A percentile compares a stretch with the other conserved stretches of the same genome.
Conservation (phyloP, 352 stramenopile genomes). For the Phytophthora meadii region DNA sequence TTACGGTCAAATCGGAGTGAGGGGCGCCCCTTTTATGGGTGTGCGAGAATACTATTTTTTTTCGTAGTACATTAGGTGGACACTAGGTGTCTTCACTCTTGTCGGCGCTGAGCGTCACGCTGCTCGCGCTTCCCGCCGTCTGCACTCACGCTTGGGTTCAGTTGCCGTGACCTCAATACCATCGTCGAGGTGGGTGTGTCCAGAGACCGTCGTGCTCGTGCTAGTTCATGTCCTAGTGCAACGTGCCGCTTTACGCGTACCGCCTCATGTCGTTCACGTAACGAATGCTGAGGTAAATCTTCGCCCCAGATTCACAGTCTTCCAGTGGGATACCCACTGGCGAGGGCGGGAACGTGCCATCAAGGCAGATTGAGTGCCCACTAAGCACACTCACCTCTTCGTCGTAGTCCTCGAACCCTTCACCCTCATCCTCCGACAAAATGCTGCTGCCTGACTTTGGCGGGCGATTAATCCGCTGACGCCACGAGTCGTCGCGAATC, state of each 20-base stretch:
- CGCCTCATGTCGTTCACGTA: constrained; percentile 91
- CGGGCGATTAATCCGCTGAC: constrained; percentile 56
- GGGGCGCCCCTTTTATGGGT: no score
- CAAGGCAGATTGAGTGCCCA: constrained; percentile 57
- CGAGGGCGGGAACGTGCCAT: constrained; percentile 57
- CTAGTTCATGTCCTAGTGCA: constrained; percentile 22
- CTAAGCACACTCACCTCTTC: constrained; percentile 70
- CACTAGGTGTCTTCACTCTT: constrained; percentile 38
- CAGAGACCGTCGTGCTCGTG: constrained; percentile 47
- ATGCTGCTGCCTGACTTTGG: constrained; percentile 51
- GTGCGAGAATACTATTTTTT: no score
- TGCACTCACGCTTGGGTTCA: constrained; percentile 49
- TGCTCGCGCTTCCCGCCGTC: constrained; percentile 43
- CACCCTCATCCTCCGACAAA: constrained; percentile 53
- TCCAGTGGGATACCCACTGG: constrained; percentile 58
- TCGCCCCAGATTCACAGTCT: constrained; percentile 58
- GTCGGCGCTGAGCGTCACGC: constrained; percentile 43
- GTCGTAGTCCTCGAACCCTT: constrained; percentile 72
- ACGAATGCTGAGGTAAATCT: constrained; percentile 81
- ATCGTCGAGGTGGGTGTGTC: constrained; percentile 63
- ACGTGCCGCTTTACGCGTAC: constrained; percentile 51
- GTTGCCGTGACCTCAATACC: constrained; percentile 66
- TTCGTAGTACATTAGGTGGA: no score
- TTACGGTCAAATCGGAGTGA: no score
- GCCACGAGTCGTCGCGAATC: constrained; percentile 72